Percentiles rank a stretch among this genome's conserved stretches.
Conservation (phyloP, 208 protist species). For the Trypanosoma melophagium region DNA sequence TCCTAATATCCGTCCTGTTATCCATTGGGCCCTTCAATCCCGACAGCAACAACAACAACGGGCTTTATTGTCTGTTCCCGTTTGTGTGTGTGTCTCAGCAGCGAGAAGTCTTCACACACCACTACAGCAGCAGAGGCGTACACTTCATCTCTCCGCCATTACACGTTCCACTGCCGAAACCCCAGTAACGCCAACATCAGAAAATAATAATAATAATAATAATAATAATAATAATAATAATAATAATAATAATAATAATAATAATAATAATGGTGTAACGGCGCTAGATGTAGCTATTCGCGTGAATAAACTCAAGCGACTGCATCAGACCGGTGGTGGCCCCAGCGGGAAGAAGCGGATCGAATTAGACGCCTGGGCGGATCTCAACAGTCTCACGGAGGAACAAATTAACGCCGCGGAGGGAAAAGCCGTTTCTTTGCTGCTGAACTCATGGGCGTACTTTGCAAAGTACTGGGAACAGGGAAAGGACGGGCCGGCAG, state of each 20-base stretch:
- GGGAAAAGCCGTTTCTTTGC: conserved; percentile 83
- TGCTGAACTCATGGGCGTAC: conserved; percentile 91
- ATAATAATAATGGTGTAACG: conserved; percentile 30
- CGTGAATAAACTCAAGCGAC: conserved; percentile 83
- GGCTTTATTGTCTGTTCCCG: too few species aligned
- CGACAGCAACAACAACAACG: too few species aligned
- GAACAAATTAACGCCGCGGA: conserved; percentile 84
- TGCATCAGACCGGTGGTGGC: conserved; percentile 67
- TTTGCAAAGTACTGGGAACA: conserved; percentile 91
- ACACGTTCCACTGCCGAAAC: conserved; percentile 1
- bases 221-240: conserved; percentile 9
- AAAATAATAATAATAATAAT: conserved; percentile 5
- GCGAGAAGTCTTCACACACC: too few species aligned
- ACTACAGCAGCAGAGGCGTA: too few species aligned
- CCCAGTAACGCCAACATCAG: background rate
- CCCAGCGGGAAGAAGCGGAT: conserved; percentile 60
- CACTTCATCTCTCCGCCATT: background rate
- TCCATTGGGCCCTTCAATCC: background rate
- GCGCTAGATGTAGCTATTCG: conserved; percentile 87
- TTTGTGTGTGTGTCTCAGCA: too few species aligned
- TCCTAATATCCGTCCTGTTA: background rate
- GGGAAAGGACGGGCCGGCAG: conserved; percentile 73
- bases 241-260: conserved; percentile 2
- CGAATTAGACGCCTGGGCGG: conserved; percentile 74
- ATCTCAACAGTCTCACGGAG: conserved; percentile 79